Base-by-base conservation (phyloP, 495 filamentous ascomycete species). In the Poronia punctata region DNA sequence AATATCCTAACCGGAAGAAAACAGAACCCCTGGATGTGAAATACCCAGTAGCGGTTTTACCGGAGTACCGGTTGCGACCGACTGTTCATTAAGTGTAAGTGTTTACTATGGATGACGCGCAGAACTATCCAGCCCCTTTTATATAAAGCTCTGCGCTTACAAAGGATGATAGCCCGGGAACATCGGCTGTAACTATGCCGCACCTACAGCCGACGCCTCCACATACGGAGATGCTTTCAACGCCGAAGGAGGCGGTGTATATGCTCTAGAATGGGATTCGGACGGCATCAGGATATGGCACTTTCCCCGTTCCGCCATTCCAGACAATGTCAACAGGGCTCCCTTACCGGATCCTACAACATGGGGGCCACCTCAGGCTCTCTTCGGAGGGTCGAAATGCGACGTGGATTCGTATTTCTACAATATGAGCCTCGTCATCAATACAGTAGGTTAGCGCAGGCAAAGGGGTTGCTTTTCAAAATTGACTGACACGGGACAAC, bases 191-290 rank as follows among this genome's bases (percentile, higher is more conserved):
- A 46, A 38, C 38, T 54, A 48, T 19, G 46, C 32, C n/a, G 38
- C 54, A n/a, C 42, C 48, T n/a, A 23, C 18, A 34, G 40, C 54
- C 21, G 52, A 59, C 23, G 48, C 43, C n/a, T 33, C 46, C 14
- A 50, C 61, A 14, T 86, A 77, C 43, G 84, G 83, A 15, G 64
- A 66, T 19, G 67, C 66, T 0, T 87, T 88, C 67, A 88, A 89
- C 59, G 52, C 40, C 7, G 63, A 67, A 15, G 73, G 72, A 1
- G 84, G 84, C 29, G 84, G 84, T 35, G 70, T 87, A 4, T 68
- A 66, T 17, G 80, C 82, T 1, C 72, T 82, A 51, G 68, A 84
- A 48, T 83, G 78, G 78, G 80, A 70, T 21, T 61, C 62, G 5
- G 31, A 70, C 17, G 71, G 57, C 45, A 77, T 89, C 56, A 79